Percentiles rank a stretch among this genome's conserved stretches.
Evolutionary conservation across 1,284 basidiomycete species (phyloP).

Genomic region (Microbotryum saponariae): DNA sequence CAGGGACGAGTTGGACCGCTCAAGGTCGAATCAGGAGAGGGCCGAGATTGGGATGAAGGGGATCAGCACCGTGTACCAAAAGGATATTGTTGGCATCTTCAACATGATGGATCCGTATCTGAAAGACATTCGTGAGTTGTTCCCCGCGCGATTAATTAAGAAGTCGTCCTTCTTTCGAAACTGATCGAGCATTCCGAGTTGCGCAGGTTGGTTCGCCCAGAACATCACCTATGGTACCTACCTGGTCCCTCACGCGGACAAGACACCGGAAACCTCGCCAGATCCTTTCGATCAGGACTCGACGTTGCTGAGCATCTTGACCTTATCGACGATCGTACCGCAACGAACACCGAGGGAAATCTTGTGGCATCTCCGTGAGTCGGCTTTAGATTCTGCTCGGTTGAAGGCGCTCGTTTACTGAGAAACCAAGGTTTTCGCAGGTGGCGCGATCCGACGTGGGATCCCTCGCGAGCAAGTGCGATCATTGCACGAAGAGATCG

Average conservation of each 20-base stretch:
- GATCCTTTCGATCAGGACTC: constrained; percentile 21
- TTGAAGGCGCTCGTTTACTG: too few species aligned
- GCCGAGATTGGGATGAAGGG: not conserved
- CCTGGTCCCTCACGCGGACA: constrained; percentile 12
- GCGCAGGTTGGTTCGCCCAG: constrained; percentile 14
- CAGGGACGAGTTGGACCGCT: not conserved
- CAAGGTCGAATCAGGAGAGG: not conserved
- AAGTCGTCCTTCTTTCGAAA: not conserved
- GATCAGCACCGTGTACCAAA: constrained; percentile 17
- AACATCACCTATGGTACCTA: constrained; percentile 26
- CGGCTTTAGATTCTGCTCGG: too few species aligned
- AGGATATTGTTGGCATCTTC: constrained; percentile 22
- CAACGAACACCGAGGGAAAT: constrained; percentile 24
- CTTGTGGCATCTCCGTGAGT: constrained; percentile 21
- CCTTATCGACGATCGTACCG: constrained; percentile 21
- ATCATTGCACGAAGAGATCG: constrained; percentile 15
- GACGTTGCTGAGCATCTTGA: constrained; percentile 20
- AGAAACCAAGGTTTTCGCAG: not conserved
- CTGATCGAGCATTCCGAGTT: not conserved
- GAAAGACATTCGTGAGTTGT: constrained; percentile 9
- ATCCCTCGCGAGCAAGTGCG: constrained; percentile 24
- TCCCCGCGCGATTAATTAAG: too few species aligned
- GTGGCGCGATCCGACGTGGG: constrained; percentile 21
- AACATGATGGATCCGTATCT: constrained; percentile 5
- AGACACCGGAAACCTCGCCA: not conserved